Percentiles rank a stretch among this genome's conserved stretches.
Conservation (phyloP, 2,329 filamentous ascomycete species). For the Cordyceps tenuipes region DNA sequence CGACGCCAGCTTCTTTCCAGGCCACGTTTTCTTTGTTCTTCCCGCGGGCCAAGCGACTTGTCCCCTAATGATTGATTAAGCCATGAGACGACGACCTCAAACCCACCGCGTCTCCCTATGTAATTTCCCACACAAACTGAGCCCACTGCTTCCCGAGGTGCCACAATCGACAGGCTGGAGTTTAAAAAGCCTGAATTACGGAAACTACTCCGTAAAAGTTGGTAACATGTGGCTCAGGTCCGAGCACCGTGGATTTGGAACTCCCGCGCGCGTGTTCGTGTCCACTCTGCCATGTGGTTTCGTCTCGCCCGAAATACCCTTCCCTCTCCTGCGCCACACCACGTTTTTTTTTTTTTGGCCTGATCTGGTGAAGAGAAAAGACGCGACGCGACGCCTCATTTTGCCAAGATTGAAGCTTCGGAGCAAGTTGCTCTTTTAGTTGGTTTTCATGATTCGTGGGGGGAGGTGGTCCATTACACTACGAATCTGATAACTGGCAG, state of each 20-base stretch:
- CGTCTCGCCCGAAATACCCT: not conserved
- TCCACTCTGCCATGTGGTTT: constrained; percentile 7
- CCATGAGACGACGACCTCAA: not conserved
- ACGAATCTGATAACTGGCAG: not conserved
- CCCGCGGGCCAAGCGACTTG: not conserved
- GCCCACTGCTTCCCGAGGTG: not conserved
- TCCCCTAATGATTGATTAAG: not conserved
- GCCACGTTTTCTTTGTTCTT: not conserved
- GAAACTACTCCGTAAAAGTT: no score
- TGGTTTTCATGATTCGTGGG: not conserved
- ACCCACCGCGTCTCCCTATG: not conserved
- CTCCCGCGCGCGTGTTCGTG: not conserved
- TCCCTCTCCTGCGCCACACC: not conserved
- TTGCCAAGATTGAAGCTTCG: no score
- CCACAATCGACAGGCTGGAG: not conserved
- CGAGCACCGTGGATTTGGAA: not conserved
- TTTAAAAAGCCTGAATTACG: no score
- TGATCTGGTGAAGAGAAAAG: not conserved
- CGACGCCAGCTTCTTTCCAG: not conserved
- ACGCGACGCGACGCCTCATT: not conserved
- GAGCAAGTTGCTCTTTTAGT: not conserved
- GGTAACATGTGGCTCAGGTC: not conserved
- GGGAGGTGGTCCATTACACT: no score
- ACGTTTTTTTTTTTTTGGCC: not conserved
- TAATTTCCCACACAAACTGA: not conserved